Evolutionary conservation across 2,329 filamentous ascomycete genomes (phyloP).

Genomic region (Eutypella sp.): DNA sequence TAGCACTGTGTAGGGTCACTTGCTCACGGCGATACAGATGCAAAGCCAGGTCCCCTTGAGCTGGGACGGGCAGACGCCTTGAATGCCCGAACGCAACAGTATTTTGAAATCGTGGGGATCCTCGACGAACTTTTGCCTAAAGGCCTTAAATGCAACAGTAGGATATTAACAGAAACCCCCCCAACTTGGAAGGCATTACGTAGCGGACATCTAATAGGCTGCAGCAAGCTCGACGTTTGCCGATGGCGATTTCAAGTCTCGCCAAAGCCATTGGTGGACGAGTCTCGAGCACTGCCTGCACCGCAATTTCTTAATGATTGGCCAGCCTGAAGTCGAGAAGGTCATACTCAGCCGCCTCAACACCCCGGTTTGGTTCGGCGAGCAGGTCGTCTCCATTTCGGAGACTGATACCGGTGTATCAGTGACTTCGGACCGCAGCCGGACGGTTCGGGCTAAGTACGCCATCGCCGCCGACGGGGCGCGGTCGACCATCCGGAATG

Average conservation of each 20-base stretch:
- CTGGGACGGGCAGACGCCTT: constrained; percentile 43
- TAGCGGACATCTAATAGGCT: neutral
- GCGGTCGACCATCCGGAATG: constrained; percentile 39
- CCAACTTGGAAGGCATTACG: neutral
- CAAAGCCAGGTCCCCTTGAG: constrained; percentile 32
- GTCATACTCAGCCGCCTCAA: constrained; percentile 31
- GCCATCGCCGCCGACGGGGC: constrained; percentile 50
- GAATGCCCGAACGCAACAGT: constrained; percentile 45
- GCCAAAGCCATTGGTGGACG: constrained; percentile 44
- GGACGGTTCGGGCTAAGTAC: constrained; percentile 33
- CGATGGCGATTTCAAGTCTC: constrained; percentile 41
- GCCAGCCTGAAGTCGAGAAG: constrained; percentile 40
- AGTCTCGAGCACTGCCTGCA: constrained; percentile 38
- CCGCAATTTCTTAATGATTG: constrained; percentile 47
- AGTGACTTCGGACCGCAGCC: constrained; percentile 25
- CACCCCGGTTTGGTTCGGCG: constrained; percentile 30
- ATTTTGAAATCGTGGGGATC: constrained; percentile 39
- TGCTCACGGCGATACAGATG: constrained; percentile 24
- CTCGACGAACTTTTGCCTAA: constrained; percentile 35
- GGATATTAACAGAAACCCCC: constrained; percentile 6
- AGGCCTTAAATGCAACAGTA: constrained; percentile 47
- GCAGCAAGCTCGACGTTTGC: constrained; percentile 43
- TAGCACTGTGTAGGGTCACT: constrained; percentile 6
- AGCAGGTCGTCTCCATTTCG: constrained; percentile 28
- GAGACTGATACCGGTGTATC: constrained; percentile 23